phyloP scores from a whole-genome alignment of 306 rosid genomes.

The Gastrolobium villosum region DNA sequence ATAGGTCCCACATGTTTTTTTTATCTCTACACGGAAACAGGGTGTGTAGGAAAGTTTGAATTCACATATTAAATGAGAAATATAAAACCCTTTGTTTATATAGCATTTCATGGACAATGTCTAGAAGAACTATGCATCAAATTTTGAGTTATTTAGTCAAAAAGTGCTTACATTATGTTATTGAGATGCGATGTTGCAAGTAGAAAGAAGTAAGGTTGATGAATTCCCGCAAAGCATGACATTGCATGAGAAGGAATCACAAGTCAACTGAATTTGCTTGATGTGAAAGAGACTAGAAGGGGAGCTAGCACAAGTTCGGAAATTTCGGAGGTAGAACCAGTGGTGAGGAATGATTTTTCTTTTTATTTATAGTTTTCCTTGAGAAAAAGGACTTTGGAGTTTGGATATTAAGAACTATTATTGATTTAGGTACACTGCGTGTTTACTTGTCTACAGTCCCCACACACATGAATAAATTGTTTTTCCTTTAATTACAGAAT shows the following conservation, averaged over 20 bases:
- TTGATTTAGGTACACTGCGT: not conserved
- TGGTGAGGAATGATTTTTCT: too few species aligned
- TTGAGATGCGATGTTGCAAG: conserved; percentile 61
- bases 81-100: too few species aligned
- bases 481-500: not conserved
- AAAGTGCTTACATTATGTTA: too few species aligned
- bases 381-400: not conserved
- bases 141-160: too few species aligned
- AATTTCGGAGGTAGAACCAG: conserved; percentile 72
- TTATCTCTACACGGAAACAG: too few species aligned
- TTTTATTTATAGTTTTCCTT: conserved; percentile 9
- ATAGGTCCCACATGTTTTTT: too few species aligned
- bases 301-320: conserved; percentile 60
- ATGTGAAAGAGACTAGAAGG: conserved; percentile 58
- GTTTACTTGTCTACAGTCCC: not conserved
- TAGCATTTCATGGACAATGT: too few species aligned
- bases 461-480: not conserved
- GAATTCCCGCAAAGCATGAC: conserved; percentile 64
- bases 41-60: too few species aligned
- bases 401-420: not conserved
- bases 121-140: too few species aligned
- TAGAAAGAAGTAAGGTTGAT: conserved; percentile 68
- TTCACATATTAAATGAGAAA: too few species aligned
- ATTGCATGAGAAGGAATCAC: conserved; percentile 65
- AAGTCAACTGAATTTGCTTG: conserved; percentile 69